Evolutionary conservation across 257 asterid species (phyloP), one percentile per base, ranked within the genome.

Genomic region (Cordia subcordata): DNA sequence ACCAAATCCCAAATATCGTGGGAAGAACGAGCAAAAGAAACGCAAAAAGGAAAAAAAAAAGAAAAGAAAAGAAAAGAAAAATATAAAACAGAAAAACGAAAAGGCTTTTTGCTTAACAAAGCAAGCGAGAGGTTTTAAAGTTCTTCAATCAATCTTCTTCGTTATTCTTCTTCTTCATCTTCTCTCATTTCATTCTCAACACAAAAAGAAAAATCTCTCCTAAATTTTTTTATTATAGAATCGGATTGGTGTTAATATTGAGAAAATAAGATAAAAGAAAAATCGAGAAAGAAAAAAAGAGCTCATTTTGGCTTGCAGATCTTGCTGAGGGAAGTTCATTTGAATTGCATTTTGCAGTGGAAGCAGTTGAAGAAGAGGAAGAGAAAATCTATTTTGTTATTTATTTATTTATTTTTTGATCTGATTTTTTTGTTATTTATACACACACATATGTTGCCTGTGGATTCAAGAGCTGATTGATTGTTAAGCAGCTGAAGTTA

Each of bases 1-100:
- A 81, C 85, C 81, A 74, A 77, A 77, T 75, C 86, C 85, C 85
- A 59, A 75, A 82, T 80, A 73, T 74, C 87, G 87, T 79, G 94
- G 73, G 42, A 65, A 68, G 68, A 53, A 52, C 46, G 33, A 60
- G 47, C 47, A 42, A 42, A 42, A 42, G 47, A 42, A 42, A 42
- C 4, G 54, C 10, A 49, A 64, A 64, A 47, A 68, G 52, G 67
- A 66, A 11, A 12, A 58, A 69, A 32, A 17, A 35, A 50, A 70
- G 66, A 32, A 9, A 10, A 14, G 54, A 40, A 22, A 39, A 58
- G 53, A 53, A 52, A 46, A 9, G 32, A 45, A 55, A 50, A 60
- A 67, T 13, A 37, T 20, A 21, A 15, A 22, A 46, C 35, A 38
- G 13, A 20, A 60, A 42, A 42, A 42, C 4, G 10, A 14, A 8